phyloP scores from a whole-genome alignment of 768 basidiomycete genomes.

The Suillus placidus region DNA sequence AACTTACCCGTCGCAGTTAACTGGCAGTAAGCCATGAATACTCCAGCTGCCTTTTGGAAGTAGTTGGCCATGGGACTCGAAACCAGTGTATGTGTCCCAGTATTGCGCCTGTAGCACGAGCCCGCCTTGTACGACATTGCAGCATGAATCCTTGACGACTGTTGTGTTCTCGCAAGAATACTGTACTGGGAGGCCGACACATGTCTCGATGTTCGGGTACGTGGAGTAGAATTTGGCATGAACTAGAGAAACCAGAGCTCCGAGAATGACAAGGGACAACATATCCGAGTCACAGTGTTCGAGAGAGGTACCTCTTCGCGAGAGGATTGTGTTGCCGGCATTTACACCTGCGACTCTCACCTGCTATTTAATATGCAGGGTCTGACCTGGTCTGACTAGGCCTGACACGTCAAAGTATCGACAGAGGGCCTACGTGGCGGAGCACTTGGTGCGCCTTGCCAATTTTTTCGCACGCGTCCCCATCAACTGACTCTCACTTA shows the following conservation, averaged over 20 bases:
- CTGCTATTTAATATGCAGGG: neutral
- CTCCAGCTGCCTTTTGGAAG: conserved; percentile 71
- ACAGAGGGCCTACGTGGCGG: neutral
- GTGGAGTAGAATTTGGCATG: conserved; percentile 21
- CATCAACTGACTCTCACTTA: neutral
- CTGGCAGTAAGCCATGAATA: conserved; percentile 78
- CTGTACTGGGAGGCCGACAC: conserved; percentile 46
- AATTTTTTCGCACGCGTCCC: neutral
- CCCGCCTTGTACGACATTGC: conserved; percentile 66
- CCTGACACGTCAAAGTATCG: neutral
- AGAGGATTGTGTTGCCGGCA: neutral
- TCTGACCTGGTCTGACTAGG: neutral
- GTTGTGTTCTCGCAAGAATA: conserved; percentile 73
- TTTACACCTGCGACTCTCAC: conserved; percentile 18
- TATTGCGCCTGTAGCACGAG: conserved; percentile 68
- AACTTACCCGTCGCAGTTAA: conserved; percentile 65
- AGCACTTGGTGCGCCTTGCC: neutral
- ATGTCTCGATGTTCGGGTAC: conserved; percentile 48
- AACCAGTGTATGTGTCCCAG: conserved; percentile 73
- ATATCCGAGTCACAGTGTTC: conserved; percentile 15
- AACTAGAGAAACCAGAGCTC: conserved; percentile 18
- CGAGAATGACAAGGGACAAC: conserved; percentile 12
- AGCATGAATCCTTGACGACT: conserved; percentile 58
- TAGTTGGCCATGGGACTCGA: conserved; percentile 60
- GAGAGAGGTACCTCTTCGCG: conserved; percentile 7